Base-by-base conservation (phyloP, 2,329 filamentous ascomycete genomes). In the Diaporthe amygdali region DNA sequence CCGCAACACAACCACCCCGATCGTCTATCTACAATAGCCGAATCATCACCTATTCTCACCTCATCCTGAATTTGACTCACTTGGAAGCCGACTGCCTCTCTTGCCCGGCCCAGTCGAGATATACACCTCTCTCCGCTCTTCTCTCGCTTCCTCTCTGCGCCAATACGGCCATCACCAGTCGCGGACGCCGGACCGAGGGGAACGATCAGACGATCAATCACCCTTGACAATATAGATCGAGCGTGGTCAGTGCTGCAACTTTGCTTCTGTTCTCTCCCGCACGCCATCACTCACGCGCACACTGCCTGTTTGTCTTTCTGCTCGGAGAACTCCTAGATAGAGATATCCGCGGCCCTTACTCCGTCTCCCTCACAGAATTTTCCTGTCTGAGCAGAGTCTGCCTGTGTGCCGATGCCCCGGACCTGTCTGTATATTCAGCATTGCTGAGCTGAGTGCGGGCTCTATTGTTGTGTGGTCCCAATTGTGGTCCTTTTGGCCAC, bases 201-300 rank as follows among this genome's bases (percentile, higher is more conserved):
- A 30, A 59, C 46, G 20, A 55, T 30, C 37, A 32, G 37, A 63
- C 47, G 52, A 46, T 64, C 47, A 15, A 30, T 49, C n/a, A n/a
- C 54, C 9, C 47, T 39, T 49, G 55, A 27, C 22, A 68, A 47
- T 12, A 68, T 39, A 69, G 51, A 47, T 34, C 71, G 46, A 71
- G 22, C 41, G 47, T 69, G 64, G 69, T 73, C 64, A 71, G 71
- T 68, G 52, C 17, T 46, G 25, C 51, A 37, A 14, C n/a, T 22
- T 39, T 39, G 30, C 34, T 47, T 8, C 8, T 14, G 25, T 47
- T 52, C 30, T 47, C 25, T 30, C 47, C 22, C 17, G 15, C 17
- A 7, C 15, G 12, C 4, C n/a, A 12, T 61, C 25, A 44, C 52
- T 14, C 47, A 46, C 47, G 25, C 30, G 22, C 20, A 2, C 27